Evolutionary conservation across 129 eudicot species (phyloP).

Genomic region (Scalesia atractyloides): DNA sequence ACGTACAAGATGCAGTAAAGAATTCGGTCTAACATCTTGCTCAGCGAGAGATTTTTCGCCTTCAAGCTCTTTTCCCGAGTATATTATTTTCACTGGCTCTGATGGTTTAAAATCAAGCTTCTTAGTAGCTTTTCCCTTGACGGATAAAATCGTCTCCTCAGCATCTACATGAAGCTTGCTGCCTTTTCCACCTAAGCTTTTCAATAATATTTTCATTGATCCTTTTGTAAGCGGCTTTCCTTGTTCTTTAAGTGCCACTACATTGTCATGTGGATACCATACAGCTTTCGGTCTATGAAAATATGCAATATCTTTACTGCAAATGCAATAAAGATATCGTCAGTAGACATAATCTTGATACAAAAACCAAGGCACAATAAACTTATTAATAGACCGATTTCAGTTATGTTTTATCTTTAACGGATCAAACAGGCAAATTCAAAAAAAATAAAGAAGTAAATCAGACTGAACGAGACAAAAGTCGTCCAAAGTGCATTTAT

Average conservation of each 20-base stretch:
- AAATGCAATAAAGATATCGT: constrained; percentile 24
- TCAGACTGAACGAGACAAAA: not conserved
- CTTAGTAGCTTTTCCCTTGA: constrained; percentile 87
- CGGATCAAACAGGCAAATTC: not conserved
- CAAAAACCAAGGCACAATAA: not conserved
- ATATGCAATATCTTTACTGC: constrained; percentile 91
- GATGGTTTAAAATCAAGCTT: constrained; percentile 84
- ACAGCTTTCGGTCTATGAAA: constrained; percentile 95
- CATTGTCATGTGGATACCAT: constrained; percentile 96
- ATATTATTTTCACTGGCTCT: constrained; percentile 79
- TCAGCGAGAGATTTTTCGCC: constrained; percentile 71
- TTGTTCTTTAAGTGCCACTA: constrained; percentile 75
- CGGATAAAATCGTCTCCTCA: constrained; percentile 75
- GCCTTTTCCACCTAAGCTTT: constrained; percentile 93
- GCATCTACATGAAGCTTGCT: constrained; percentile 91
- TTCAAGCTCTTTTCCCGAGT: constrained; percentile 87
- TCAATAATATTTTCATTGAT: constrained; percentile 79
- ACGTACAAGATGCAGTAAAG: constrained; percentile 93
- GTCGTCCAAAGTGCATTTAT: constrained; percentile 8
- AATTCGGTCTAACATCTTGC: constrained; percentile 86
- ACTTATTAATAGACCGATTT: not conserved
- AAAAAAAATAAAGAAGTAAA: not conserved
- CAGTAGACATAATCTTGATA: constrained; percentile 6
- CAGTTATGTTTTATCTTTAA: not conserved
- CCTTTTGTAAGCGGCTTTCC: constrained; percentile 66